phyloP scores from a whole-genome alignment of 805 yeast genomes.

The Ogataea neopini region DNA sequence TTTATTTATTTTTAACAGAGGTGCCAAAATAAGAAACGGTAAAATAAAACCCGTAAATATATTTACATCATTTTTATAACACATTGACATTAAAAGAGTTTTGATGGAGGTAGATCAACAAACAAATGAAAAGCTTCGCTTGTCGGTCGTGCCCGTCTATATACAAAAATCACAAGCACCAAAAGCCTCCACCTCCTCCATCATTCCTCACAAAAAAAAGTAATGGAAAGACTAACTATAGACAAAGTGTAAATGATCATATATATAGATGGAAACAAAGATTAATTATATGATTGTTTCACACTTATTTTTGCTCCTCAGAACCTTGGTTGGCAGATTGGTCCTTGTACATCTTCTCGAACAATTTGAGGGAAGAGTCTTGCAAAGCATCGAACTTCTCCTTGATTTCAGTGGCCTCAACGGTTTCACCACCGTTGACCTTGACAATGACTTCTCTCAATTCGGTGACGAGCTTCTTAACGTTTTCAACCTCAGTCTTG shows the following conservation, averaged over 20 bases:
- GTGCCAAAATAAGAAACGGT: background rate
- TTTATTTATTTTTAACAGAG: background rate
- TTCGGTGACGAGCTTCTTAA: conserved; percentile 54
- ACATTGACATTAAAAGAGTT: background rate
- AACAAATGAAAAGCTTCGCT: too few relatives aligned
- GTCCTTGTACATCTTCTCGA: conserved; percentile 63
- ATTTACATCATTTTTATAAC: background rate
- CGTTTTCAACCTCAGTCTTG: conserved; percentile 48
- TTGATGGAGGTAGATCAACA: too few relatives aligned
- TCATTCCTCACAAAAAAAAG: conserved; percentile 8
- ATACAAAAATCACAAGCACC: conserved; percentile 8
- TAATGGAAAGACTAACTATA: conserved; percentile 13
- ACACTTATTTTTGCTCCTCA: conserved; percentile 23
- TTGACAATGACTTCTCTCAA: conserved; percentile 67
- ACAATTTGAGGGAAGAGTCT: conserved; percentile 70
- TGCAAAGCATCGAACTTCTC: conserved; percentile 75
- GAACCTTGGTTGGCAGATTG: conserved; percentile 25
- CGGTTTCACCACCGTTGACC: conserved; percentile 51
- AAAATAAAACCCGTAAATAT: background rate
- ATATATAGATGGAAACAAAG: conserved; percentile 1
- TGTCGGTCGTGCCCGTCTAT: conserved; percentile 2
- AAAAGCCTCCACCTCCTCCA: conserved; percentile 1
- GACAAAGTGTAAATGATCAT: conserved; percentile 12
- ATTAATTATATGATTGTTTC: too few relatives aligned
- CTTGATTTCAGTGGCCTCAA: conserved; percentile 60